phyloP scores from a whole-genome alignment of 2,329 filamentous ascomycete genomes.

The Fusarium sp. region DNA sequence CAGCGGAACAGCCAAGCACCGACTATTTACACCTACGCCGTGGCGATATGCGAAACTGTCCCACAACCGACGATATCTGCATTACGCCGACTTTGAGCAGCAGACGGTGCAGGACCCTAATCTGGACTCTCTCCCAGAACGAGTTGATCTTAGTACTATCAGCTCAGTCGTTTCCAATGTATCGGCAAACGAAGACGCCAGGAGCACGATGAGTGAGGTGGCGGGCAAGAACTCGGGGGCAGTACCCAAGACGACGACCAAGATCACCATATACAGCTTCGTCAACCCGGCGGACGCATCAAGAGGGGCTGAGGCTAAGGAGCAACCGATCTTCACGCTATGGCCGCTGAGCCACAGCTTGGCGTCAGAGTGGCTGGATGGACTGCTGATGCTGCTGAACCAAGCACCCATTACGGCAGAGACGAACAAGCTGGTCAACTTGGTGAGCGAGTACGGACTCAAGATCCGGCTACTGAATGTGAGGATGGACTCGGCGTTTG shows the following conservation, averaged over 20 bases:
- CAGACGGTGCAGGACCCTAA: conserved; percentile 74
- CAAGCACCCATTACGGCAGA: conserved; percentile 97
- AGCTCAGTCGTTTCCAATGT: conserved; percentile 96
- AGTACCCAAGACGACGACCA: conserved; percentile 72
- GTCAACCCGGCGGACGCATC: conserved; percentile 56
- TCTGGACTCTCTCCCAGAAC: conserved; percentile 80
- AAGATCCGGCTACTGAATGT: conserved; percentile 95
- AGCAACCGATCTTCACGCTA: conserved; percentile 83
- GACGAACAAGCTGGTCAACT: conserved; percentile 87
- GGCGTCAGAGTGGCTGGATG: conserved; percentile 97
- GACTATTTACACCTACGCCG: conserved; percentile 63
- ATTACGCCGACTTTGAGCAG: conserved; percentile 86
- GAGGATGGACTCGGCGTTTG: conserved; percentile 81
- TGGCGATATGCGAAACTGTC: conserved; percentile 92
- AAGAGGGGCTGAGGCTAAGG: conserved; percentile 58
- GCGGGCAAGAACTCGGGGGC: conserved; percentile 53
- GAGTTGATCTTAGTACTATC: conserved; percentile 87
- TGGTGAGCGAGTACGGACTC: conserved; percentile 90
- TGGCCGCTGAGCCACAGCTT: conserved; percentile 83
- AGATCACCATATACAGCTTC: conserved; percentile 91
- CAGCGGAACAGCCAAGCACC: conserved; percentile 47
- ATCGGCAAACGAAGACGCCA: conserved; percentile 70
- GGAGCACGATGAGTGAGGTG: conserved; percentile 58
- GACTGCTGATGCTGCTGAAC: conserved; percentile 92
- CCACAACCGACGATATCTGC: conserved; percentile 89